Base-by-base conservation (phyloP, 192 early-diverging fungal species). In the Endogone sp. region DNA sequence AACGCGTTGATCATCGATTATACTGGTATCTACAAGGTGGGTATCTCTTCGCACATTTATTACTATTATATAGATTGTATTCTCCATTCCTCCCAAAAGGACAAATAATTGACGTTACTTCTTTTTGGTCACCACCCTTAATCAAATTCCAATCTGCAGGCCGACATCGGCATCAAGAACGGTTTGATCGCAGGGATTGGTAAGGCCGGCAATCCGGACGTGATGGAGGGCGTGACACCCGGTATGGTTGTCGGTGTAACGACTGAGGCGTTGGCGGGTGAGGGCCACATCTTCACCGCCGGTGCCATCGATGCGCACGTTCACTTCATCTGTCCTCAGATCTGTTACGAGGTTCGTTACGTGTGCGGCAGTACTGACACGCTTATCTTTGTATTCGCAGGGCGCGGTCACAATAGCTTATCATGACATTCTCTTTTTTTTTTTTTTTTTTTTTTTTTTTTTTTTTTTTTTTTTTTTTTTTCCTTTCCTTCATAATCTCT, bases 161-260 rank as follows among this genome's bases (percentile, higher is more conserved):
- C 97, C 6, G 97, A 98, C 71, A 97, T 99, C 76, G 97, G 97
- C 62, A 87, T 99, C 65, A 91, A 91, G 63, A 81, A 87, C 27
- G 94, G 95, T 23, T 69, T 85, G 28, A 97, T 99, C 69, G 81
- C 79, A n/a, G 94, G 91, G 16, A 97, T 98, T 63, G 96, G 95
- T 55, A 99, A 99, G 76, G 93, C 97, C 29, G 97, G 95, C 23
- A 99, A 99, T 76, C 95, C 97, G 3, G 92, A 96, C 74, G 89
- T 95, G n/a, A 97, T 97, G 95, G 92, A 93, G 13, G 91, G 89
- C 21, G 92, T 99, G 10, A 91, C 90, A 26, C 87, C 88, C 20
- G 93, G 93, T 8, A 94, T 99, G 94, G 74, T 89, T 28, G 88
- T 95, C 31, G 97, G 97, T 59, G 87, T 88, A 2, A 81, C 89